phyloP scores from a whole-genome alignment of 78 protist genomes.

The Anaeramoeba flamelloides region DNA sequence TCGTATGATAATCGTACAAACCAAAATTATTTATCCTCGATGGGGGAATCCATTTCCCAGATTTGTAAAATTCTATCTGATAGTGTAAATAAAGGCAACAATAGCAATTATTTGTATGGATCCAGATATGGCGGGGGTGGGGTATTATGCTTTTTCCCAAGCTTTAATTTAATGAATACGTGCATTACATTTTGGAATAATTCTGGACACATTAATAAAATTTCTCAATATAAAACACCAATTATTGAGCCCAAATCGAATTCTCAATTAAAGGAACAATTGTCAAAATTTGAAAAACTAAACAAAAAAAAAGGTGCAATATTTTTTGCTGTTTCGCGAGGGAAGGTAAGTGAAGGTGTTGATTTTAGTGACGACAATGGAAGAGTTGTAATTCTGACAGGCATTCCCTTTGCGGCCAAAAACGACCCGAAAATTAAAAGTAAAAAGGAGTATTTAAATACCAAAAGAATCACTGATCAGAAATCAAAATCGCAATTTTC shows the following conservation, averaged over 20 bases:
- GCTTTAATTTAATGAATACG: slow-evolving; percentile 16
- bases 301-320: slow-evolving; percentile 41
- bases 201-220: too few species aligned
- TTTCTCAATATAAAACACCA: too few species aligned
- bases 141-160: slow-evolving; percentile 29
- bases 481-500: too few species aligned
- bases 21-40: neutral
- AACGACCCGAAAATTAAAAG: neutral
- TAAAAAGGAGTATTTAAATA: neutral
- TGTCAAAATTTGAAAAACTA: neutral
- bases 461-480: neutral
- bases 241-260: neutral
- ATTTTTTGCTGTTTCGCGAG: slow-evolving; percentile 77
- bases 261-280: too few species aligned
- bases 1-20: neutral
- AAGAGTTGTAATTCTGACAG: slow-evolving; percentile 81
- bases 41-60: neutral
- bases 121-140: slow-evolving; percentile 12
- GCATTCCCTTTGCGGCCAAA: slow-evolving; percentile 73
- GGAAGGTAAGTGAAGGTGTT: slow-evolving; percentile 81
- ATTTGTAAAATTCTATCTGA: neutral
- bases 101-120: too few species aligned
- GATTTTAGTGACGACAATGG: slow-evolving; percentile 74
- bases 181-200: neutral
- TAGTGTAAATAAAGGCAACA: too few species aligned